Evolutionary conservation across 1,139 yeast genomes (phyloP), one percentile per base, ranked within the genome.

Genomic region (Eremothecium coryli): DNA sequence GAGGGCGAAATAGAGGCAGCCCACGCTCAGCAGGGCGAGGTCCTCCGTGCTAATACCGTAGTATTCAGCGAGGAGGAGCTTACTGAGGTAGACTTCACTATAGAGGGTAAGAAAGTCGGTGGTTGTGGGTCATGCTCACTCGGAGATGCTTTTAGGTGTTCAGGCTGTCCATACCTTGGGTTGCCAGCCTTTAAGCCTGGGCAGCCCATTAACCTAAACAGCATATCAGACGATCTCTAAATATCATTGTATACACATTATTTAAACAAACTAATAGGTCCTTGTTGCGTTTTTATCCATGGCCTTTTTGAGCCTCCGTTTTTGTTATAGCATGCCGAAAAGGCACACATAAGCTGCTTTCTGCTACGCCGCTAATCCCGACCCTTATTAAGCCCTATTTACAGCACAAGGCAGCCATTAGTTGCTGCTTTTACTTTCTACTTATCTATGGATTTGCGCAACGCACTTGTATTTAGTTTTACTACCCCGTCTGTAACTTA

Each of bases 101-200:
- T 88, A 11, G 85, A 86, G 44, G 97, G 97, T 24, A 90, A 88
- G 59, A 75, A 80, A 20, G 71, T 73, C 6, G 96, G 97, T 22
- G 95, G 96, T 1, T 90, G 99, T 64, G 95, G 95, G 14, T 82
- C 94, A 8, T 90, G 99, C 64, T 79, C 97, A 0, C 69, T 90
- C 38, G 98, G 99, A 26, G 98, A 90, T 60, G 98, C 98, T 0
- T 90, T 90, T 64, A 69, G 99, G 53, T 90, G 99, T 60, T 95
- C 88, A 50, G 96, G 97, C 3, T 90, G 99, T 62, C 99, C 98
- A 28, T 93, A 77, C 60, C 66, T 90, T 48, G 98, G 99, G 0
- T 68, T 93, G 38, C 98, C 99, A 7, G 96, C 98, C 4, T 90
- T 90, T 70, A 86, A 85, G 63, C 97, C 97, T 0, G 98, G 98